These are phyloP conservation scores for Saccharum officinarum DNA, from an alignment of 176 grass and related monocot species.

Conservation along the genomic window DNA sequence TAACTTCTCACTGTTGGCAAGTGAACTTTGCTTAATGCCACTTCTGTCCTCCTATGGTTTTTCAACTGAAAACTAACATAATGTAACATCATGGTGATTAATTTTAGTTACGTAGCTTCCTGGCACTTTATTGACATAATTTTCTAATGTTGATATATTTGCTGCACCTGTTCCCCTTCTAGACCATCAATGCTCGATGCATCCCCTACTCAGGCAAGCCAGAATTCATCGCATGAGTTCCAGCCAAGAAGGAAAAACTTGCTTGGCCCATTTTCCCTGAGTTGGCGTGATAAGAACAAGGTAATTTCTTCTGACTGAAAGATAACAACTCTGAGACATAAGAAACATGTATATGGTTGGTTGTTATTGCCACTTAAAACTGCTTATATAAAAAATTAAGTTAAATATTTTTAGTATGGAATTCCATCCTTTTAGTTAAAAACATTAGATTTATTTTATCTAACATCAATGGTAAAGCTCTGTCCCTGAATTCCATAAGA, in stretches of 20 bases:
- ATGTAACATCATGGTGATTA: conserved; percentile 4
- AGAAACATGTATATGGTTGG: not conserved
- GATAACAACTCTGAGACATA: not conserved
- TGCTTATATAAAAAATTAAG: not conserved
- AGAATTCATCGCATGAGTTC: conserved; percentile 73
- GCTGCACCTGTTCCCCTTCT: conserved; percentile 20
- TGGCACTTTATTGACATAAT: not conserved
- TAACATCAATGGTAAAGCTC: not conserved
- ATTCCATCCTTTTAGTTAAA: not conserved
- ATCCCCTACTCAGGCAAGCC: conserved; percentile 37
- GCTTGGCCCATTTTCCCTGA: conserved; percentile 74
- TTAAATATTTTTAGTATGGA: not conserved
- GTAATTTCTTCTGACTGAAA: conserved; percentile 34
- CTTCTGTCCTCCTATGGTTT: conserved; percentile 3
- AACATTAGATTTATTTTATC: not conserved
- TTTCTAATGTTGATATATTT: conserved; percentile 32
- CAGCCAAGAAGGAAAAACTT: conserved; percentile 94
- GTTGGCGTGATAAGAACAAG: conserved; percentile 98
- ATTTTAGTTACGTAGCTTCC: conserved; percentile 25
- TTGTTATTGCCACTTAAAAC: not conserved
- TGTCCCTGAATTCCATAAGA: not conserved
- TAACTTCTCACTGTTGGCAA: conserved; percentile 15
- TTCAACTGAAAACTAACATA: not conserved
- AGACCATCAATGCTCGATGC: conserved; percentile 65
- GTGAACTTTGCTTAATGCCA: conserved; percentile 7